Evolutionary conservation across 805 yeast genomes (phyloP), one percentile per base, ranked within the genome.

Genomic region (Yarrowia deformans): DNA sequence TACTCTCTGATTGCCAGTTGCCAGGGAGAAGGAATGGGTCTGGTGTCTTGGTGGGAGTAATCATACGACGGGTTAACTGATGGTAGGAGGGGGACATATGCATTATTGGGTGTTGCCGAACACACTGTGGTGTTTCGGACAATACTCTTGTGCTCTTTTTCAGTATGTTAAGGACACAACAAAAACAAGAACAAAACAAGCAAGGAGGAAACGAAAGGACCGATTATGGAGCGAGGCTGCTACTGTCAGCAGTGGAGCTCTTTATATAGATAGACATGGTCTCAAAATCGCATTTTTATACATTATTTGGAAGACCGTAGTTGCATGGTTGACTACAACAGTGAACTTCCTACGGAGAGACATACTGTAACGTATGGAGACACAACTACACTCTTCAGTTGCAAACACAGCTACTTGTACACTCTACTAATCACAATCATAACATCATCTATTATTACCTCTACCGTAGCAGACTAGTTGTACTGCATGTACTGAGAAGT

Each of bases 401-500:
- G n/a, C n/a, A n/a, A n/a, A n/a, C n/a, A n/a, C n/a, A n/a, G n/a
- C n/a, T n/a, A n/a, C n/a, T n/a, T n/a, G n/a, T n/a, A n/a, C n/a
- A n/a, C n/a, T 23, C 29, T 23, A 23, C 29, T 4, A 23, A 23
- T 23, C 34, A 14, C 2, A 40, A 56, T 40, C 63, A 56, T 56
- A 56, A 40, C 63, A 56, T 56, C 63, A 60, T 60, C 54, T 45
- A 60, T 60, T 45, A 58, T n/a, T 43, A n/a, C 49, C 49, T 45
- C 43, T 60, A 60, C 9, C 6, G 23, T 14, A 14, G n/a, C 34
- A 45, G 16, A 35, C 72, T 84, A 93, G 80, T 94, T 94, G 80
- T 94, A 94, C 85, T 95, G 99, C 99, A 95, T 95, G 83, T 95
- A 95, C 83, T 94, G 93, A 74, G 97, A 90, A 37, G 99, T 95